Percentiles rank a stretch among this genome's conserved stretches.
phyloP scores from a whole-genome alignment of 345 rosid species.

The Eucalyptus albens region DNA sequence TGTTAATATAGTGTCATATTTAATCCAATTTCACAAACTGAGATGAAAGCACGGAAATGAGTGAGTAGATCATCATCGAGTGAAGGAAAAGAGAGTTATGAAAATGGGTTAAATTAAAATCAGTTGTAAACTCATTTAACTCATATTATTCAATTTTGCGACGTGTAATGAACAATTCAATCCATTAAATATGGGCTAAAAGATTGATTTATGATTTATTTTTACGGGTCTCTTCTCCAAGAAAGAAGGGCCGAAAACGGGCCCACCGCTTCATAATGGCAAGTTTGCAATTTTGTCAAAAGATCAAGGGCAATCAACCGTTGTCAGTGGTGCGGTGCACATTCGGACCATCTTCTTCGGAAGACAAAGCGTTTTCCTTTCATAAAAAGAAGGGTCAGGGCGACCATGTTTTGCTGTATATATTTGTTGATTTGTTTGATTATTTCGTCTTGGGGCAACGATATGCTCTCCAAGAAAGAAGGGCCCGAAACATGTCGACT shows the following conservation, averaged over 20 bases:
- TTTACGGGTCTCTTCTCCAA: accelerated
- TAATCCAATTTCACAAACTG: background rate
- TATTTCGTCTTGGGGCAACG: background rate
- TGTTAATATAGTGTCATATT: too few relatives aligned
- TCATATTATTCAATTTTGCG: background rate
- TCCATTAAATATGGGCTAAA: background rate
- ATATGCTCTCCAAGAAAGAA: background rate
- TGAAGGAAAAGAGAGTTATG: accelerated
- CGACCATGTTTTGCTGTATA: background rate
- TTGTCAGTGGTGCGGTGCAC: background rate
- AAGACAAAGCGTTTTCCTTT: background rate
- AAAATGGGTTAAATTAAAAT: too few relatives aligned
- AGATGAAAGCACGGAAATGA: accelerated
- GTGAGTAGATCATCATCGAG: accelerated
- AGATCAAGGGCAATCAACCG: background rate
- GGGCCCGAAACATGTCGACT: accelerated
- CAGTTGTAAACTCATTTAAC: accelerated
- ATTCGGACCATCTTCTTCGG: background rate
- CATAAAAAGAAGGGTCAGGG: background rate
- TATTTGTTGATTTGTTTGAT: background rate
- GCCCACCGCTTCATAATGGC: accelerated
- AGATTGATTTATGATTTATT: background rate
- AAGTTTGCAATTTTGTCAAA: background rate
- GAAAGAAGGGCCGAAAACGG: accelerated
- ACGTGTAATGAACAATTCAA: accelerated